Evolutionary conservation across 106 monocot genomes (phyloP), one percentile per base, ranked within the genome.

Genomic region (Amphibolis antarctica): DNA sequence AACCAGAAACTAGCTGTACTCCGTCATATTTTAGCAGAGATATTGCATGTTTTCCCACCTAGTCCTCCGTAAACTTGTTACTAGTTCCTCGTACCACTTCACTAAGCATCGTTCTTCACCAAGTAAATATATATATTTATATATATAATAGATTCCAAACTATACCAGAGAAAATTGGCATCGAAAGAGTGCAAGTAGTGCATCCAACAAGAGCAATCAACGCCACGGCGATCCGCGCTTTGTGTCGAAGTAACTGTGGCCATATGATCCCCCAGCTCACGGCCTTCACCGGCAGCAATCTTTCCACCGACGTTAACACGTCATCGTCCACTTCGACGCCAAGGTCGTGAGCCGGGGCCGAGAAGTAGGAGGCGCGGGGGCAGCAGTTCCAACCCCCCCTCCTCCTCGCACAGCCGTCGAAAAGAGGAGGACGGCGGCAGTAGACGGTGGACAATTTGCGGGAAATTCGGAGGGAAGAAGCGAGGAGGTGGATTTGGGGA

Each of bases 151-250:
- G 13, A 23, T 24, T 12, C 18, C n/a, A 29, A 25, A 5, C 18
- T 7, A 46, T 72, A 94, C 93, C 89, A 15, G 94, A 96, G 46
- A 89, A 90, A 23, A 96, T 71, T 27, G 89, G 94, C 94, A 89
- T 96, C 59, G 94, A 73, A 12, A 96, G 86, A 50, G 89, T 89
- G 55, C 94, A 89, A 1, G 79, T 57, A 10, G 83, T 84, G 67
- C 89, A 81, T 23, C 77, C 94, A 10, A 84, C 44, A 10, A 96
- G 86, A 25, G 94, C 74, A 17, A 61, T 68, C 46, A 86, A 1
- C 19, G 80, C 81, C 15, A 80, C 68, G 9, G 78, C 81, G n/a
- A 89, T 82, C 75, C 89, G 69, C 42, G 84, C 46, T 79, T 86
- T 86, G 62, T 96, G 86, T 57, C 63, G 66, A 0, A 75, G 56